A percentile compares a stretch with the other conserved stretches of the same genome.
Evolutionary conservation across 345 rosid genomes (phyloP).

Genomic region (Gossypium arboreum): DNA sequence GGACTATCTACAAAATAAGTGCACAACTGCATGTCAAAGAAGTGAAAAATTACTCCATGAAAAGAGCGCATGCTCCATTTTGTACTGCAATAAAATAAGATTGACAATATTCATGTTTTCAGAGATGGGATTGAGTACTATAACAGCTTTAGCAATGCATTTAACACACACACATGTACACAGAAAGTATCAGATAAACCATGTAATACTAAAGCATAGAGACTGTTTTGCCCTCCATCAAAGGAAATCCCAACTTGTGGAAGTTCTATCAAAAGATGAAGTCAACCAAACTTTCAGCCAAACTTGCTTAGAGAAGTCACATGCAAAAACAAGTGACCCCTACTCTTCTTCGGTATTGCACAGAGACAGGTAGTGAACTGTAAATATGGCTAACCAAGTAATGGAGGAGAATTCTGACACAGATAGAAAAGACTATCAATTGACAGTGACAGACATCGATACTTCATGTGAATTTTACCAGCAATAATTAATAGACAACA

Average conservation of each 20-base stretch:
- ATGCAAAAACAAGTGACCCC: not conserved
- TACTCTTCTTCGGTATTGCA: no score
- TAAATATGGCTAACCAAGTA: no score
- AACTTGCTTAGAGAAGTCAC: not conserved
- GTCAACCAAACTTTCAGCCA: not conserved
- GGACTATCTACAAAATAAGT: slow-evolving; percentile 82
- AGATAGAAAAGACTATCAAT: not conserved
- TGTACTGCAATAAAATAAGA: not conserved
- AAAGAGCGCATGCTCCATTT: slow-evolving; percentile 18
- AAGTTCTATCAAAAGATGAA: slow-evolving; percentile 17
- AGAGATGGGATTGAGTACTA: slow-evolving; percentile 21
- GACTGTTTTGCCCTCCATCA: not conserved
- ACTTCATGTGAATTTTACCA: not conserved
- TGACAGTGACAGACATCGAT: not conserved
- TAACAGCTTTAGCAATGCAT: not conserved
- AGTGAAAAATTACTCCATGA: slow-evolving; percentile 58
- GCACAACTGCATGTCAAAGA: slow-evolving; percentile 87
- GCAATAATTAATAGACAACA: not conserved
- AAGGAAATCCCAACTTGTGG: not conserved
- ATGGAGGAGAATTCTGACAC: no score
- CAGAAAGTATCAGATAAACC: slow-evolving; percentile 1
- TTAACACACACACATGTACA: not conserved
- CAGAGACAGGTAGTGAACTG: no score
- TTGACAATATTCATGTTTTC: not conserved
- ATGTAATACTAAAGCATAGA: not conserved